Evolutionary conservation across 768 basidiomycete genomes (phyloP).

Genomic region (Hemileccinum impolitum): DNA sequence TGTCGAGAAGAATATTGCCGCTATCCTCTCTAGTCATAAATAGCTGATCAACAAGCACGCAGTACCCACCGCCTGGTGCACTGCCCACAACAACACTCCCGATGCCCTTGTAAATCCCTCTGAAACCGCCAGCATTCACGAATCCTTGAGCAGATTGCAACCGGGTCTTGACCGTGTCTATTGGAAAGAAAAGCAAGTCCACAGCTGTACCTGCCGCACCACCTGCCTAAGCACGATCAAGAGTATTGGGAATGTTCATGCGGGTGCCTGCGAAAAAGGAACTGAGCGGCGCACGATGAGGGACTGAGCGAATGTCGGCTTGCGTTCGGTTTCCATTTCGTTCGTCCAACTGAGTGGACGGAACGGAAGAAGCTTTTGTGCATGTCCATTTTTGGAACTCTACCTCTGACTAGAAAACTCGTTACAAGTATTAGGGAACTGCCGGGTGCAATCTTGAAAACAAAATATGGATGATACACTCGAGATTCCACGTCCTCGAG

Average conservation of each 20-base stretch:
- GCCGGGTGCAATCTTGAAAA: too few species aligned
- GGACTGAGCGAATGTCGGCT: constrained; percentile 45
- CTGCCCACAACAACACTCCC: constrained; percentile 94
- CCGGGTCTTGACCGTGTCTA: constrained; percentile 96
- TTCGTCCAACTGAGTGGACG: constrained; percentile 7
- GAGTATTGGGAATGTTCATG: constrained; percentile 12
- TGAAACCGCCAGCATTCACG: constrained; percentile 78
- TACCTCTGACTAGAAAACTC: not conserved
- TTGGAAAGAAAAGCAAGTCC: constrained; percentile 93
- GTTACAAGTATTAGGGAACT: too few species aligned
- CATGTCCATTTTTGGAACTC: constrained; percentile 12
- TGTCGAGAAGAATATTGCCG: constrained; percentile 91
- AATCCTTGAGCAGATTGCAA: constrained; percentile 90
- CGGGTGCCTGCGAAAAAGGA: constrained; percentile 2
- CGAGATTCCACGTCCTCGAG: constrained; percentile 36
- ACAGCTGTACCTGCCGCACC: constrained; percentile 91
- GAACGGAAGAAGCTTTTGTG: constrained; percentile 6
- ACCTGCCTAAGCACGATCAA: constrained; percentile 58
- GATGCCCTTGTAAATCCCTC: constrained; percentile 87
- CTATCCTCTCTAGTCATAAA: constrained; percentile 40
- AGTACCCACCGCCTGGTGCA: constrained; percentile 80
- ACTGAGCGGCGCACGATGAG: constrained; percentile 38
- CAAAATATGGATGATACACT: constrained; percentile 59
- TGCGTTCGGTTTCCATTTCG: constrained; percentile 29
- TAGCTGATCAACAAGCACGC: not conserved